Base-by-base conservation (phyloP, 768 basidiomycete genomes). In the Amanita jacksonii region DNA sequence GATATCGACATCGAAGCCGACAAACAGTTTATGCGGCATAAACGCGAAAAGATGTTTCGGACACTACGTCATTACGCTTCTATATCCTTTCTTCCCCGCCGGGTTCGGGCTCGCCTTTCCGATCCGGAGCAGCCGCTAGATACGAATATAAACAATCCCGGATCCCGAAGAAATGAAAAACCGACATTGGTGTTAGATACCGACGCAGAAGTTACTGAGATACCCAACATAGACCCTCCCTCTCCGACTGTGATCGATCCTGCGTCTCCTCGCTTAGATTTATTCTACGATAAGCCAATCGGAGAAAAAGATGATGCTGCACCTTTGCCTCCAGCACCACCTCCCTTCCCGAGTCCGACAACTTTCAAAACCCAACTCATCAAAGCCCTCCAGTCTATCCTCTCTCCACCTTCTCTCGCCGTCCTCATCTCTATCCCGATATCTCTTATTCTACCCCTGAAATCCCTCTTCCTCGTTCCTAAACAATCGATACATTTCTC, bases 1-100 rank as follows among this genome's bases (percentile, higher is more conserved):
- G 81, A 84, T 42, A 62, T 81, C 2, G 70, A 77, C 42, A 62
- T 70, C 7, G 74, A 77, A 40, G 75, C 77, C 43, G 64, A 82
- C 4, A 64, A 64, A 35, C 70, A 74, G 36, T 59, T 58, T 3
- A 62, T 76, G 46, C 63, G 58, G 9, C 50, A 50, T 6, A 69
- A 64, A 45, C 66, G 73, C 6, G 57, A 50, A 24, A 49, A 48
- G 2, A 19, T 44, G 15, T 24, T 36, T 24, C 34, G 22, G 19
- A 31, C 24, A 9, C 36, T 44, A 22, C 19, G n/a, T 7, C 12
- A 38, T 38, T n/a, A n/a, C n/a, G n/a, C n/a, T n/a, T n/a, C n/a
- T n/a, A n/a, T n/a, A n/a, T n/a, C n/a, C n/a, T n/a, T n/a, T n/a
- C 10, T 34, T 34, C 33, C 5, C 33, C 8, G 33, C 37, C n/a